These are phyloP conservation scores for Debaryomyces sp. DNA, from an alignment of 1,139 yeast genomes.

Conservation along the genomic window DNA sequence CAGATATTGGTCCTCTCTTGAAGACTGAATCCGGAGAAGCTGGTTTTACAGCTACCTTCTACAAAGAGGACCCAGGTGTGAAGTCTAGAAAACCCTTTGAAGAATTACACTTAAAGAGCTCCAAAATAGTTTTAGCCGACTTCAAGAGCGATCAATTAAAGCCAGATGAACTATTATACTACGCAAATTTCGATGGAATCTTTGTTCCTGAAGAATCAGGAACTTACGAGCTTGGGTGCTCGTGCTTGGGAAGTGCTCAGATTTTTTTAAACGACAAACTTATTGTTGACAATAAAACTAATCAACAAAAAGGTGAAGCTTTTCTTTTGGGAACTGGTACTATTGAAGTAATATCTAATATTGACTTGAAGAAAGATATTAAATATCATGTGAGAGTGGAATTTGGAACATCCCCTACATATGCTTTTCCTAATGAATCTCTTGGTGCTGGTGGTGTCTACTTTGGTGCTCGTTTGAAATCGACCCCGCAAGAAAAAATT, in stretches of 20 bases:
- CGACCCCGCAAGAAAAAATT: slow-evolving; percentile 27
- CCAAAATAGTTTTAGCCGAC: slow-evolving; percentile 51
- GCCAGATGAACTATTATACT: slow-evolving; percentile 29
- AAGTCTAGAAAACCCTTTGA: slow-evolving; percentile 41
- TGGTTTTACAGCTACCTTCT: slow-evolving; percentile 47
- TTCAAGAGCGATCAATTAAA: slow-evolving; percentile 36
- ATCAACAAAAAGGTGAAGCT: no score
- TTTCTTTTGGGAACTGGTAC: slow-evolving; percentile 57
- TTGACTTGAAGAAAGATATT: slow-evolving; percentile 41
- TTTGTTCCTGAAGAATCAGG: slow-evolving; percentile 50
- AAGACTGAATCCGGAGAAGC: slow-evolving; percentile 32
- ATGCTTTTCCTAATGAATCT: no score
- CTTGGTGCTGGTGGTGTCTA: slow-evolving; percentile 40
- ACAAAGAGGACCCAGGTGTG: slow-evolving; percentile 35
- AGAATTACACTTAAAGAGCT: slow-evolving; percentile 28
- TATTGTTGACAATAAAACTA: no score
- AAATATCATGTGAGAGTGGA: slow-evolving; percentile 45
- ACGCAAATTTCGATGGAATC: slow-evolving; percentile 46
- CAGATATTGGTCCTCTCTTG: slow-evolving; percentile 28
- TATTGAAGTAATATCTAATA: slow-evolving; percentile 41
- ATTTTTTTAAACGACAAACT: no score
- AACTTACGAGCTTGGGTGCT: slow-evolving; percentile 53
- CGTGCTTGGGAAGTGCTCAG: slow-evolving; percentile 56
- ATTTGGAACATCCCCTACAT: no score
- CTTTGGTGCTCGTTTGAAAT: slow-evolving; percentile 28